phyloP scores from a whole-genome alignment of 345 rosid species.

The Bruguiera parviflora region DNA sequence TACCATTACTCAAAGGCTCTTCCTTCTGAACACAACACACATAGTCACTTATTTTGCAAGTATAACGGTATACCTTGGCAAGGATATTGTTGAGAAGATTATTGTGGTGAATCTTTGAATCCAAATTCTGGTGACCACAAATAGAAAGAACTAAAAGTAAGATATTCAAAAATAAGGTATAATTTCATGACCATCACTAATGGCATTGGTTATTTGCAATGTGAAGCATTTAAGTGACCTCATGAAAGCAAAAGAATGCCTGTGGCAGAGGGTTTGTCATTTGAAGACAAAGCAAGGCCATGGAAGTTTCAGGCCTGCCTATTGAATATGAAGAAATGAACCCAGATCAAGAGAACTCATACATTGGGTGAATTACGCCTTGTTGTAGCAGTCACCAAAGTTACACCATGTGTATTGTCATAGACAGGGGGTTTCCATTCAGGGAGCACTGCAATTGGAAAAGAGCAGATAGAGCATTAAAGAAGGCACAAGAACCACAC shows the following conservation, averaged over 20 bases:
- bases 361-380: constrained; percentile 92
- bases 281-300: not conserved
- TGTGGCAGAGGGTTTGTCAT: not conserved
- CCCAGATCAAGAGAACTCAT: constrained; percentile 18
- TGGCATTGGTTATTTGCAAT: too few species aligned
- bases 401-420: constrained; percentile 73
- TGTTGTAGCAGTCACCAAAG: constrained; percentile 85
- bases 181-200: too few species aligned
- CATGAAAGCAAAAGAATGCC: not conserved
- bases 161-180: not conserved
- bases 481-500: not conserved
- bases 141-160: constrained; percentile 5
- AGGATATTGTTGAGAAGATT: constrained; percentile 89
- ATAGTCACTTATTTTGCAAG: too few species aligned
- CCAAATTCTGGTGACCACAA: constrained; percentile 59
- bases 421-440: constrained; percentile 99
- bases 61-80: constrained; percentile 58
- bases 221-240: too few species aligned
- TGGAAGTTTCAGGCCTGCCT: not conserved
- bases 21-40: too few species aligned
- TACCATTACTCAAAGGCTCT: too few species aligned
- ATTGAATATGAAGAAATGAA: not conserved
- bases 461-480: constrained; percentile 4
- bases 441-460: constrained; percentile 62
- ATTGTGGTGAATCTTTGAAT: constrained; percentile 94